Conservation (phyloP, 768 basidiomycete species). For the Multifurca ochricompacta region DNA sequence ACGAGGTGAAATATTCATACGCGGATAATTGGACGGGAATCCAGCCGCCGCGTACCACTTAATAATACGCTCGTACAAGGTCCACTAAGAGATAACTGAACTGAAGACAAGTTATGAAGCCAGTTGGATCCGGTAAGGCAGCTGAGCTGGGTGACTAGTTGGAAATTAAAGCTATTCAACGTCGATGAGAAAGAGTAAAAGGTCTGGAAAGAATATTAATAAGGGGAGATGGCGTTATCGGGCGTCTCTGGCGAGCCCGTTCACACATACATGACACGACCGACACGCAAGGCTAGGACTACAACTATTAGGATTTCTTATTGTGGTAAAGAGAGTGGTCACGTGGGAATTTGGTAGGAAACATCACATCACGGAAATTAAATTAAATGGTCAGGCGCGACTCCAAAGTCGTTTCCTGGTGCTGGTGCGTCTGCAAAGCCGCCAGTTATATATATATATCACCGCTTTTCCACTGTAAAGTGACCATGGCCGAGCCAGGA, state of each 20-base stretch:
- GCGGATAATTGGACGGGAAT: neutral
- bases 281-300: neutral
- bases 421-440: neutral
- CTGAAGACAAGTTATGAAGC: neutral
- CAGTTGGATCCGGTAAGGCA: neutral
- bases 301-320: neutral
- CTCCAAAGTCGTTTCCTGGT: too few species aligned
- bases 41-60: neutral
- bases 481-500: slow-evolving; percentile 1
- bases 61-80: neutral
- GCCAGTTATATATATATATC: neutral
- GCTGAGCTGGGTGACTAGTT: neutral
- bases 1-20: too few species aligned
- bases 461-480: neutral
- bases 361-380: too few species aligned
- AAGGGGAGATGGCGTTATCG: too few species aligned
- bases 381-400: too few species aligned
- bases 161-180: too few species aligned
- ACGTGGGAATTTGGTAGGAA: too few species aligned
- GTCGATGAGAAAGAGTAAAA: too few species aligned
- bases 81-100: neutral
- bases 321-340: neutral
- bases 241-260: too few species aligned
- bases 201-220: too few species aligned
- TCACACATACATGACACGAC: too few species aligned